Evolutionary conservation across 106 monocot genomes (phyloP), one percentile per base, ranked within the genome.

Genomic region (Dendrobium huoshanense): DNA sequence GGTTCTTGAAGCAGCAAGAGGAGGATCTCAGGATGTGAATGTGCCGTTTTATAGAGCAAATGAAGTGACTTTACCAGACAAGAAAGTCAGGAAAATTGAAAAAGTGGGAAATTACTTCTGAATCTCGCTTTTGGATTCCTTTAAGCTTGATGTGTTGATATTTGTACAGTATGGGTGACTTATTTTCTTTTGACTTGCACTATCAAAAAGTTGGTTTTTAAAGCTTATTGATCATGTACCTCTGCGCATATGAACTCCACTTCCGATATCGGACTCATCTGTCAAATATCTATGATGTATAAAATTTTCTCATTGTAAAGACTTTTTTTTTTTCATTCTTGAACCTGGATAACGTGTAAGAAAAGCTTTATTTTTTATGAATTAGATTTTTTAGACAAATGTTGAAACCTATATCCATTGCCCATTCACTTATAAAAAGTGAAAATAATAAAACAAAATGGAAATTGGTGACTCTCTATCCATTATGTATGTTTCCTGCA

Each of bases 41-140:
- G 61, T 61, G 61, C n/a, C 61, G 61, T 61, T 61, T 61, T n/a
- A 61, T 61, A 61, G 20, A n/a, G 61, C 61, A 61, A 61, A 17
- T 61, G 61, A 61, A 61, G 61, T 61, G 61, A 7, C 61, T 20
- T 22, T 61, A 61, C 61, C 7, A 18, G 61, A 22, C 61, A 61
- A 61, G 61, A 61, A 61, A 61, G 22, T 18, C 19, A n/a, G 22
- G 5, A n/a, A 61, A 22, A 20, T n/a, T 22, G 6, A 20, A 61
- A 61, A 61, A 61, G 61, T 61, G 61, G 18, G 61, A 61, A 61
- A 61, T 61, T 3, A 20, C 1, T 61, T 61, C 61, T 61, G 61
- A n/a, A 61, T 61, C 61, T 61, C 61, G 22, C 18, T 61, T 61
- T 20, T 22, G 18, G 18, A 22, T 20, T 61, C 1, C 22, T 22